Conservation (phyloP, 176 grass and related monocot genomes). For the Zoysia pacifica region DNA sequence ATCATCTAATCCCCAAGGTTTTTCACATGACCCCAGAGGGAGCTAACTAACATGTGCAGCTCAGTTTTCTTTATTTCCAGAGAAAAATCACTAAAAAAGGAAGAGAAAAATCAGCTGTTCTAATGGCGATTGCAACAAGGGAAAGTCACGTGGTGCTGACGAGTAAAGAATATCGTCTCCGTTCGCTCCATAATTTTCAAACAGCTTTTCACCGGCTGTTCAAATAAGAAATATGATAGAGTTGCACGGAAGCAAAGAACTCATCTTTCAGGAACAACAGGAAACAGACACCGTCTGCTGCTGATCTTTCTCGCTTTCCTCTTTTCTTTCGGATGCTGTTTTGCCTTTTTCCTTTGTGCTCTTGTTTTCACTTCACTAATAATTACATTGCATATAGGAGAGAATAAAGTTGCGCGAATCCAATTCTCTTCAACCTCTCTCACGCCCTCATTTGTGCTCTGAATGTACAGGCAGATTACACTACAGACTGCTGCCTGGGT, state of each 20-base stretch:
- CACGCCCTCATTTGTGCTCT: not conserved
- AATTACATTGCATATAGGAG: not conserved
- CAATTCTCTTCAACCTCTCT: not conserved
- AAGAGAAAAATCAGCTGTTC: too few species aligned
- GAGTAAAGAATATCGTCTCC: too few species aligned
- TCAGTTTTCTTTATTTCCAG: too few species aligned
- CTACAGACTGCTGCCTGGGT: not conserved
- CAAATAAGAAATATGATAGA: too few species aligned
- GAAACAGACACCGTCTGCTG: not conserved
- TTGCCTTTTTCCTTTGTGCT: not conserved
- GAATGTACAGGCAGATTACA: not conserved
- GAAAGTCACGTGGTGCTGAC: too few species aligned
- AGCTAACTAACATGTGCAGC: too few species aligned
- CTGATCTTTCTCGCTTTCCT: not conserved
- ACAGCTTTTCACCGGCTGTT: too few species aligned
- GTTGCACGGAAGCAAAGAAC: not conserved
- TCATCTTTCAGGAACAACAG: not conserved
- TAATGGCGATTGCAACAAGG: too few species aligned
- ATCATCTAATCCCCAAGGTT: too few species aligned
- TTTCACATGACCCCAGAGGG: too few species aligned
- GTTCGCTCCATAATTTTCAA: too few species aligned
- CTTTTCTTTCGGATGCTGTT: not conserved
- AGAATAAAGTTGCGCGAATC: not conserved
- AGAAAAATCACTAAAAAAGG: too few species aligned
- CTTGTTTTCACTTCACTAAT: not conserved